phyloP scores from a whole-genome alignment of 495 filamentous ascomycete genomes.

The Polyplosphaeria fusca region DNA sequence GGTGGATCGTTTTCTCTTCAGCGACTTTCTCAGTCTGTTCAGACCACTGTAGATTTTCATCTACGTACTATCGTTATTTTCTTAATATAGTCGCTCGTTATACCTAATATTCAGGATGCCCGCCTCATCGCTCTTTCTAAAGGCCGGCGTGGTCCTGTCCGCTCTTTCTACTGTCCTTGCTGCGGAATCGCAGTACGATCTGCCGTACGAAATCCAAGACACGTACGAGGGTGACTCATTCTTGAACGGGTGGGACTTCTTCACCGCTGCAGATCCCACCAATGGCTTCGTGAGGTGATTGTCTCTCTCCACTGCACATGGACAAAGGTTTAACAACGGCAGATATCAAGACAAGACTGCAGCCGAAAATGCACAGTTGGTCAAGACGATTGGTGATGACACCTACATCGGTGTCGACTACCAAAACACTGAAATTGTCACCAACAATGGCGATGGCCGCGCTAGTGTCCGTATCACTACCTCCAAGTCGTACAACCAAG shows the following conservation, averaged over 20 bases:
- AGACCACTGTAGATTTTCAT: conserved; percentile 14
- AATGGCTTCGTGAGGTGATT: conserved; percentile 39
- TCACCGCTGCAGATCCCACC: conserved; percentile 37
- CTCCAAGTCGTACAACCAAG: conserved; percentile 36
- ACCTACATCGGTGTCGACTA: conserved; percentile 39
- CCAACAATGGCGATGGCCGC: conserved; percentile 30
- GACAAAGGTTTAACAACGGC: not conserved
- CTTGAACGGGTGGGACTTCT: conserved; percentile 40
- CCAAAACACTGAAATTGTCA: not conserved
- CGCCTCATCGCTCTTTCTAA: conserved; percentile 33
- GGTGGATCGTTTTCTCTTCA: conserved; percentile 4
- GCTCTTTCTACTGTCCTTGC: conserved; percentile 26
- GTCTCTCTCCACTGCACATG: not conserved
- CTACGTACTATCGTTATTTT: conserved; percentile 23
- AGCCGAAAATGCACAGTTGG: conserved; percentile 28
- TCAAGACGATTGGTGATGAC: conserved; percentile 26
- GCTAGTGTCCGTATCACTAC: conserved; percentile 37
- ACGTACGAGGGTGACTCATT: conserved; percentile 26
- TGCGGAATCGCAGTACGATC: not conserved
- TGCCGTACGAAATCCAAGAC: conserved; percentile 14
- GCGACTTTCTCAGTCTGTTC: conserved; percentile 25
- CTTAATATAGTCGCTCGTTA: conserved; percentile 22
- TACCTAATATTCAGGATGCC: conserved; percentile 24
- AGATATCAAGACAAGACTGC: conserved; percentile 29
- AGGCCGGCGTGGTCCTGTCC: conserved; percentile 17